phyloP scores from a whole-genome alignment of 2,329 filamentous ascomycete species.

The Kalmusia sp. region DNA sequence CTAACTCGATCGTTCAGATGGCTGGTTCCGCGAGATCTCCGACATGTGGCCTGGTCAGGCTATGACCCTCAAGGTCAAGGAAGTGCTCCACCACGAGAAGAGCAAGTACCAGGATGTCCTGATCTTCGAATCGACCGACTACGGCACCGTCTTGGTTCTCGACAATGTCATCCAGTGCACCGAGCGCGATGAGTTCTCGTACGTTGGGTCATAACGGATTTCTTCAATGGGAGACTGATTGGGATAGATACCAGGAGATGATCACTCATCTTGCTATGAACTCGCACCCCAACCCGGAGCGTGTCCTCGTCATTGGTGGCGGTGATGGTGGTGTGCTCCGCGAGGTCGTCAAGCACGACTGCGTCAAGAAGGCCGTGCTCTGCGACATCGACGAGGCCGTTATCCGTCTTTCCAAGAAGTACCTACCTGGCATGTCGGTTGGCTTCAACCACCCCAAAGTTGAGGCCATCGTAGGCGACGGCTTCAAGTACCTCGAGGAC shows the following conservation, averaged over 20 bases:
- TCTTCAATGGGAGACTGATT: conserved; percentile 20
- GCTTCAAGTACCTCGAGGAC: conserved; percentile 97
- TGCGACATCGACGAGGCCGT: conserved; percentile 99
- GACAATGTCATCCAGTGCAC: conserved; percentile 99
- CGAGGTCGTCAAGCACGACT: conserved; percentile 98
- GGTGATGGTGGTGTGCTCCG: conserved; percentile 97
- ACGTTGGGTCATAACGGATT: conserved; percentile 38
- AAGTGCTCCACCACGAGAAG: conserved; percentile 99
- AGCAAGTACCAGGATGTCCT: conserved; percentile 98
- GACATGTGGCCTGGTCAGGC: conserved; percentile 99
- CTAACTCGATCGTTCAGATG: conserved; percentile 68
- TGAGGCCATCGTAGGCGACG: conserved; percentile 91
- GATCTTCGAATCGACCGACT: conserved; percentile 97
- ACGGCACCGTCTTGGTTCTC: conserved; percentile 93
- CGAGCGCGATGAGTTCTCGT: conserved; percentile 97
- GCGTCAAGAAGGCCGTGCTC: conserved; percentile 92
- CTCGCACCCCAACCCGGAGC: conserved; percentile 97
- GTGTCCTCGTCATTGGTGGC: conserved; percentile 96
- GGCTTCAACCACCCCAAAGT: conserved; percentile 95
- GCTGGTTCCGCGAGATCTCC: conserved; percentile 99
- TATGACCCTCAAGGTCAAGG: conserved; percentile 90
- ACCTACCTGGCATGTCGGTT: conserved; percentile 90
- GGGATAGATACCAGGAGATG: conserved; percentile 90
- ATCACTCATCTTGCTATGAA: conserved; percentile 98
- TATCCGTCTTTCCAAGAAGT: conserved; percentile 97